A percentile compares a stretch with the other conserved stretches of the same genome.
Evolutionary conservation across 2,329 filamentous ascomycete genomes (phyloP).

Genomic region (Akanthomyces lecanii): DNA sequence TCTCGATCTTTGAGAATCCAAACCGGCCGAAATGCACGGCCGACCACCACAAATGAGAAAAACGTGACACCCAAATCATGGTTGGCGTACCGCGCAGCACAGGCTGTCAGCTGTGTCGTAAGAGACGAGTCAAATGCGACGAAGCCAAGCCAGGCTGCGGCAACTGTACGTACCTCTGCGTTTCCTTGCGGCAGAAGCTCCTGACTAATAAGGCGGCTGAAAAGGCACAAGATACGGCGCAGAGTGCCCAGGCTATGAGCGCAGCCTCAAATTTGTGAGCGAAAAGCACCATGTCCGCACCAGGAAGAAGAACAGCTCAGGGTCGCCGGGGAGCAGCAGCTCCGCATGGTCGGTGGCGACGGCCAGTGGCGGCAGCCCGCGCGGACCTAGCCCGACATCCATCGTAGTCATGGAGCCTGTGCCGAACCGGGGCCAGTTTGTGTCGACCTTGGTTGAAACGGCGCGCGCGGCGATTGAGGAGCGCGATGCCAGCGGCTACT

Average conservation of each 20-base stretch:
- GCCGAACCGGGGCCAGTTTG: constrained; percentile 28
- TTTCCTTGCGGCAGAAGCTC: too few relatives aligned
- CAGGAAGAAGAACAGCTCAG: not conserved
- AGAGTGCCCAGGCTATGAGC: constrained; percentile 37
- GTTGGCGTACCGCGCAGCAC: constrained; percentile 23
- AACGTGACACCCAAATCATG: constrained; percentile 5
- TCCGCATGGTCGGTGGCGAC: constrained; percentile 3
- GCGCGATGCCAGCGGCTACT: constrained; percentile 23
- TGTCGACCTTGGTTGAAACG: constrained; percentile 30
- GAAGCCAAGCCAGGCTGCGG: constrained; percentile 37
- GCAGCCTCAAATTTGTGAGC: constrained; percentile 36
- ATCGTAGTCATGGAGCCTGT: constrained; percentile 16
- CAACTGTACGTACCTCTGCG: constrained; percentile 28
- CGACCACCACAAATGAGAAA: not conserved
- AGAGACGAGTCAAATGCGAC: constrained; percentile 43
- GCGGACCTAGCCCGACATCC: constrained; percentile 17
- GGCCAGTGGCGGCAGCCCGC: constrained; percentile 16
- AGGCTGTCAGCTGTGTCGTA: constrained; percentile 37
- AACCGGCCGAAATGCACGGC: not conserved
- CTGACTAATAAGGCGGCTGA: not conserved
- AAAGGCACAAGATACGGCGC: constrained; percentile 31
- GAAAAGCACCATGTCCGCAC: constrained; percentile 36
- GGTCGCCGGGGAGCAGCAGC: constrained; percentile 19
- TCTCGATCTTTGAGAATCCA: not conserved
- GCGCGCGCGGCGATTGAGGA: constrained; percentile 20